Percentiles rank a stretch among this genome's conserved stretches.
phyloP scores from a whole-genome alignment of 768 basidiomycete species.

The Pleurotus platypus region DNA sequence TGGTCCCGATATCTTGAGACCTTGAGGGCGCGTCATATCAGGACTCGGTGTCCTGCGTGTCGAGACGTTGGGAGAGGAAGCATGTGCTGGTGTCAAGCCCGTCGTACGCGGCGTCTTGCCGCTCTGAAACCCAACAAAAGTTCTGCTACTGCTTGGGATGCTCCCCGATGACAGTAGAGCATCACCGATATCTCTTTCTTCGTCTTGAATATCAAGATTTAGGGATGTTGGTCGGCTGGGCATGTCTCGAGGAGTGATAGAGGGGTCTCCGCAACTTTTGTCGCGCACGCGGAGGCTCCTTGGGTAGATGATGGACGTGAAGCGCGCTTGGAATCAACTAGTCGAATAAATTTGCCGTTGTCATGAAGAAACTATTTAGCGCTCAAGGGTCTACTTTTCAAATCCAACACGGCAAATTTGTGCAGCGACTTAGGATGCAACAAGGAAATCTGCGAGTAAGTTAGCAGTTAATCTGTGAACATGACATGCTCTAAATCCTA shows the following conservation, averaged over 20 bases:
- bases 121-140: background rate
- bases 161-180: background rate
- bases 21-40: background rate
- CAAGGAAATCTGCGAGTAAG: too few species aligned
- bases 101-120: background rate
- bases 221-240: background rate
- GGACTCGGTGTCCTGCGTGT: background rate
- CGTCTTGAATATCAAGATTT: background rate
- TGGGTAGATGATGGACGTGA: too few species aligned
- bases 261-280: too few species aligned
- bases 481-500: too few species aligned
- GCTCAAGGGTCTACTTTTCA: too few species aligned
- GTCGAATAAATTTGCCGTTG: too few species aligned
- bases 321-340: too few species aligned
- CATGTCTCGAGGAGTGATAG: background rate
- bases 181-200: slow-evolving; percentile 4
- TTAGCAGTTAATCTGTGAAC: too few species aligned
- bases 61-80: background rate
- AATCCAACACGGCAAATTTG: too few species aligned
- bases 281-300: too few species aligned
- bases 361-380: too few species aligned
- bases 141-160: background rate
- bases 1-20: background rate
- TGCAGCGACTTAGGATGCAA: too few species aligned
- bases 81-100: background rate